Conservation (phyloP, 192 early-diverging fungal genomes). For the Pilaira anomala region DNA sequence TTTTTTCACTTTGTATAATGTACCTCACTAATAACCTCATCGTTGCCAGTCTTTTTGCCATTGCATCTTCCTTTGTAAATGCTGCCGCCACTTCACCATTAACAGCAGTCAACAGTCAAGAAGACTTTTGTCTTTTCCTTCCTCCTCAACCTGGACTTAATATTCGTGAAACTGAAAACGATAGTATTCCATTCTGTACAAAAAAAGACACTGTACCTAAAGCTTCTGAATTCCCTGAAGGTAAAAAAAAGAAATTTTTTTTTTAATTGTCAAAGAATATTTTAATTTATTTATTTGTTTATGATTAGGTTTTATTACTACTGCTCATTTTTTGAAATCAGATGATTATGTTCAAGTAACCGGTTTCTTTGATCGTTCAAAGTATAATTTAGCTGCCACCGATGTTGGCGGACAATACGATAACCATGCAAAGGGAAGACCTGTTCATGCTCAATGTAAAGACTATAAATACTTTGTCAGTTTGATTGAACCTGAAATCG, state of each 20-base stretch:
- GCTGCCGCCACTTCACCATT: neutral
- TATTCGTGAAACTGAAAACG: slow-evolving; percentile 41
- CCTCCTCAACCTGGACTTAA: slow-evolving; percentile 41
- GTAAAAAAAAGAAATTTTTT: neutral
- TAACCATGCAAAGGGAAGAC: slow-evolving; percentile 27
- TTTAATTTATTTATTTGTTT: slow-evolving; percentile 7
- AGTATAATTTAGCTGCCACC: slow-evolving; percentile 26
- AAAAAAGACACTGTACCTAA: slow-evolving; percentile 21
- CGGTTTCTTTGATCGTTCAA: slow-evolving; percentile 37
- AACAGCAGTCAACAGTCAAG: slow-evolving; percentile 21
- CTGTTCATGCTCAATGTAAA: slow-evolving; percentile 25
- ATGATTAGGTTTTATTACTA: slow-evolving; percentile 42
- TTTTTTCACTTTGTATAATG: neutral
- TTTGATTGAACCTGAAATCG: slow-evolving; percentile 27
- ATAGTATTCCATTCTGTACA: slow-evolving; percentile 49
- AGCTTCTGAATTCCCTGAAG: slow-evolving; percentile 43
- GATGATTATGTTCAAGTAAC: slow-evolving; percentile 45
- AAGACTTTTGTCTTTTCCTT: slow-evolving; percentile 49
- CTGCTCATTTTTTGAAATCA: slow-evolving; percentile 35
- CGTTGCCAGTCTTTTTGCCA: neutral
- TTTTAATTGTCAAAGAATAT: slow-evolving; percentile 14
- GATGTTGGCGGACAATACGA: slow-evolving; percentile 53
- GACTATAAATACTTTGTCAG: slow-evolving; percentile 34
- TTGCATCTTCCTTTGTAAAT: neutral
- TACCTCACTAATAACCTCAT: neutral